Base-by-base conservation (phyloP, 2,329 filamentous ascomycete genomes). In the Cryphonectria parasitica region DNA sequence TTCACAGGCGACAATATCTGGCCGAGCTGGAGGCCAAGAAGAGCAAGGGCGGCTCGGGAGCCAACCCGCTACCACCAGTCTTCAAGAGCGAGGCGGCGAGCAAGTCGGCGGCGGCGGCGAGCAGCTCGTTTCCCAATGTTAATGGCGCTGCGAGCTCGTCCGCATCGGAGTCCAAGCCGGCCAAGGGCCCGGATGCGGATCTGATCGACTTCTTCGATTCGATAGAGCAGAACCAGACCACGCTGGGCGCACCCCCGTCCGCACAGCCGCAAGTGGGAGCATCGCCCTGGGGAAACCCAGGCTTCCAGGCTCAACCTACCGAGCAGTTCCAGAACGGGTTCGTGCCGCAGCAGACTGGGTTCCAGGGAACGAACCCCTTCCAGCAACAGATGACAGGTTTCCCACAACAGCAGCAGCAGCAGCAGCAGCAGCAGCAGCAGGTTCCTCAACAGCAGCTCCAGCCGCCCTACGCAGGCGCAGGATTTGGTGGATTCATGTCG, bases 201-300 rank as follows among this genome's bases (percentile, higher is more conserved):
- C 85, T 97, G 72, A 98, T 97, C 78, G 96, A 95, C 83, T 98
- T 97, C 81, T 97, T 97, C 79, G 95, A 91, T 77, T 95, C 94
- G 7, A 97, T 73, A 76, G 95, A 98, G 77, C 90, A 94, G 78
- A 94, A 95, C 74, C 94, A 96, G 79, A 92, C 92, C 66, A 85
- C 91, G 0, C 88, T 93, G 85, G 85, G 81, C 52, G 78, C 80
- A 1, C 85, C 86, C 73, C 77, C 83, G 25, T 80, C 81, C 54
- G 73, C 80, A 1, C 82, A 82, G 67, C 78, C 78, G 52, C 69
- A 70, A 56, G 41, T 70, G 60, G 70, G 65, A 36, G 56, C 66
- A 41, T 71, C 70, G 36, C 72, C 72, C 19, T 73, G 72, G 72
- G 67, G 67, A 10, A 64, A 61, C 31, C 8, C 64, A 52, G 77